Evolutionary conservation across 2,329 filamentous ascomycete species (phyloP).

Genomic region (Paecilomyces formosus): DNA sequence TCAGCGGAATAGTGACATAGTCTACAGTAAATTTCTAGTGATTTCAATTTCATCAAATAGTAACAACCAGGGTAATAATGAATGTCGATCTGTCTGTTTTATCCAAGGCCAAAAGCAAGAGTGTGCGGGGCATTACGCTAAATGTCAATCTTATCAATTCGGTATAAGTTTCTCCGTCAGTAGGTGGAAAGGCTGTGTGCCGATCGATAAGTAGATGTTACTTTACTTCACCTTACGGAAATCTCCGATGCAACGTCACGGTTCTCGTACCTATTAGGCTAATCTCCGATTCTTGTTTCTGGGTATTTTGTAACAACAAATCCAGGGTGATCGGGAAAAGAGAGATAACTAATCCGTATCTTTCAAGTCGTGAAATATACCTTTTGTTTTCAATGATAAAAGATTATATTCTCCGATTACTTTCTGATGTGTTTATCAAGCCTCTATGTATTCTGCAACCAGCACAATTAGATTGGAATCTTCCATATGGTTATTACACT

Average conservation of each 20-base stretch:
- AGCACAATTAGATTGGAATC: too few species aligned
- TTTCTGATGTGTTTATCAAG: too few species aligned
- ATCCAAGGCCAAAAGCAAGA: not conserved
- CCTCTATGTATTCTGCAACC: too few species aligned
- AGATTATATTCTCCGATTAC: too few species aligned
- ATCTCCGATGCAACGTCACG: not conserved
- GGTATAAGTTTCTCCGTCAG: not conserved
- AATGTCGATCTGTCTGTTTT: not conserved
- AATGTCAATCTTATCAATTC: not conserved
- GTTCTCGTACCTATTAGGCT: not conserved
- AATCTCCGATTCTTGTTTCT: not conserved
- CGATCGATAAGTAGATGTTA: not conserved
- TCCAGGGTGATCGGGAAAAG: too few species aligned
- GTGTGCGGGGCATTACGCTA: not conserved
- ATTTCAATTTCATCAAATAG: not conserved
- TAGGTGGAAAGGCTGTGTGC: not conserved
- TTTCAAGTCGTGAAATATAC: too few species aligned
- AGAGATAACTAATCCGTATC: too few species aligned
- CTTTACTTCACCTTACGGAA: not conserved
- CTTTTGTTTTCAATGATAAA: too few species aligned
- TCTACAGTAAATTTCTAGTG: not conserved
- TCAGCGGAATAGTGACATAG: not conserved
- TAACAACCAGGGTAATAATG: not conserved
- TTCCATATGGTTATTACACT: too few species aligned
- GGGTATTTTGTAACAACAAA: not conserved